Evolutionary conservation across 139 green algal genomes (phyloP).

Genomic region (Deuterostichococcus epilithicus): DNA sequence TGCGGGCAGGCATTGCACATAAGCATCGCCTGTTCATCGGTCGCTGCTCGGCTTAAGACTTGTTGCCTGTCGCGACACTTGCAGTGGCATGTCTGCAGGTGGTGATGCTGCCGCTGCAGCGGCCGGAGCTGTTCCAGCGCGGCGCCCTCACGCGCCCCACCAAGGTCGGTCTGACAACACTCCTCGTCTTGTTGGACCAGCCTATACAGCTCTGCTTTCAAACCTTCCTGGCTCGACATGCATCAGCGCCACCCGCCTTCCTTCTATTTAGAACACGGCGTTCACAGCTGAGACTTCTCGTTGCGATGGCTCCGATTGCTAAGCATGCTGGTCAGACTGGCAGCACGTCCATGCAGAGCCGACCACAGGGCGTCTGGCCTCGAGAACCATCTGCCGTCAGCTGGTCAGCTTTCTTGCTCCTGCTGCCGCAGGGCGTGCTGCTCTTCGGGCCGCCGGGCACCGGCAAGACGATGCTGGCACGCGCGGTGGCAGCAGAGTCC

Average conservation of each 20-base stretch:
- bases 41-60: too few species aligned
- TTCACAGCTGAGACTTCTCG: too few species aligned
- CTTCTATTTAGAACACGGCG: too few species aligned
- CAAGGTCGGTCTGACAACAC: conserved; percentile 45
- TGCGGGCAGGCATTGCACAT: too few species aligned
- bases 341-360: too few species aligned
- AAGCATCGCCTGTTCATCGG: too few species aligned
- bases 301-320: too few species aligned
- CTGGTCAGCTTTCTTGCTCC: background rate
- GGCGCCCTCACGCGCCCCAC: conserved; percentile 59
- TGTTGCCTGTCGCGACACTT: conserved; percentile 1
- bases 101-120: conserved; percentile 70
- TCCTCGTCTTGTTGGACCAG: background rate
- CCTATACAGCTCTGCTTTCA: background rate
- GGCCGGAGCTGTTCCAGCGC: conserved; percentile 67
- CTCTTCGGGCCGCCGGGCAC: conserved; percentile 43
- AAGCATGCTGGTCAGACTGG: too few species aligned
- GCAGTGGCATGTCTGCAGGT: conserved; percentile 34
- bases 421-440: conserved; percentile 23
- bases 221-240: background rate
- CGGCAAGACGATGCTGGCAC: conserved; percentile 50
- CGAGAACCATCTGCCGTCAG: too few species aligned
- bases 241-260: too few species aligned
- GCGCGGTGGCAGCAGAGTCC: conserved; percentile 34
- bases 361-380: too few species aligned